A percentile compares a stretch with the other conserved stretches of the same genome.
These are phyloP conservation scores for Nemania sp. DNA, from an alignment of 2,329 filamentous ascomycete species.

Conservation along the genomic window DNA sequence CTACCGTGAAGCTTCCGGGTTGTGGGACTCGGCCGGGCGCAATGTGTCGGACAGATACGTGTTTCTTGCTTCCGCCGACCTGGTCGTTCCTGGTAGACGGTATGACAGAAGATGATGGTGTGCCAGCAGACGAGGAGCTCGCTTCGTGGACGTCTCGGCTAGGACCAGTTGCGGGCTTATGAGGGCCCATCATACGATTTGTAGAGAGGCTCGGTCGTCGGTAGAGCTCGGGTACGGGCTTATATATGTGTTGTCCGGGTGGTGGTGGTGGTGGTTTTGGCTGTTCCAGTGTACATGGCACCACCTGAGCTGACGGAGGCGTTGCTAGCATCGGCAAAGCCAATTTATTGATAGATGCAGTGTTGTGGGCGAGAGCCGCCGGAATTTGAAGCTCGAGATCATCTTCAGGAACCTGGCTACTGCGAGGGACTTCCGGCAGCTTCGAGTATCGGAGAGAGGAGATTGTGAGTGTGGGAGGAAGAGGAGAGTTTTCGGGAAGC, in stretches of 20 bases:
- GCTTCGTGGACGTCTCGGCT: constrained; percentile 6
- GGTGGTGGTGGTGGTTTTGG: constrained; percentile 6
- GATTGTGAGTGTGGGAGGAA: constrained; percentile 26
- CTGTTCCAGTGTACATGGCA: constrained; percentile 37
- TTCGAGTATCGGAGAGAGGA: constrained; percentile 1
- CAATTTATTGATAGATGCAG: constrained; percentile 32
- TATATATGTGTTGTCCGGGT: constrained; percentile 16
- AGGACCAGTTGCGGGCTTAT: constrained; percentile 9
- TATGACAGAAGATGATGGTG: constrained; percentile 34
- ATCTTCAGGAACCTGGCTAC: constrained; percentile 37
- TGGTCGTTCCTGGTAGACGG: constrained; percentile 32
- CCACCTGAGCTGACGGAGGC: constrained; percentile 40
- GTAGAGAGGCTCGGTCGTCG: constrained; percentile 27
- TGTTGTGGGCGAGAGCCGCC: constrained; percentile 27
- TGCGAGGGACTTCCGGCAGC: constrained; percentile 29
- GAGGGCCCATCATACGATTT: neutral
- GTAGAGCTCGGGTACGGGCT: constrained; percentile 25
- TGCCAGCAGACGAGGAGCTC: constrained; percentile 26
- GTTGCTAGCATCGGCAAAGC: constrained; percentile 32
- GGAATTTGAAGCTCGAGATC: constrained; percentile 40
- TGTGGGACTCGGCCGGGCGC: constrained; percentile 3
- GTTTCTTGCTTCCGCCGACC: constrained; percentile 1
- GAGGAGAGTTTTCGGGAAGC: constrained; percentile 30
- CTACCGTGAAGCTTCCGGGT: neutral
- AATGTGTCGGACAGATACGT: constrained; percentile 4